Evolutionary conservation across 345 rosid genomes (phyloP).

Genomic region (Eutrema heterophyllum): DNA sequence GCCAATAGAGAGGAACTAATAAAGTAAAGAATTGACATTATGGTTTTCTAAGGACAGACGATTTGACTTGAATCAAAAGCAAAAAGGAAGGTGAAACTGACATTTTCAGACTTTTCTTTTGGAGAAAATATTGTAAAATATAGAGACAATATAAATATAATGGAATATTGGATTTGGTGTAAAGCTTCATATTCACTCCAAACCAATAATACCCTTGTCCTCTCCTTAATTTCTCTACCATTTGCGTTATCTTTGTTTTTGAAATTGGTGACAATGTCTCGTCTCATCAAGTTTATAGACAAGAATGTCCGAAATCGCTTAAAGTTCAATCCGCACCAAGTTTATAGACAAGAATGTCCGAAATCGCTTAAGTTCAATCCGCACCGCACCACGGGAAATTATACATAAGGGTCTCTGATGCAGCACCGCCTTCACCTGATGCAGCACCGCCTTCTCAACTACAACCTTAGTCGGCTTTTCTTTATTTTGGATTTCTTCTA

Average conservation of each 20-base stretch:
- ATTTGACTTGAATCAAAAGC: slow-evolving; percentile 32
- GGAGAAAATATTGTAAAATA: neutral
- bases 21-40: slow-evolving; percentile 1
- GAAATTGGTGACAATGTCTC: too few species aligned
- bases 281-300: too few species aligned
- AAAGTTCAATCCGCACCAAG: too few species aligned
- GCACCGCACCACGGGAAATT: too few species aligned
- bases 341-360: too few species aligned
- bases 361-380: too few species aligned
- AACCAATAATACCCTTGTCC: neutral
- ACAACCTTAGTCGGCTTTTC: too few species aligned
- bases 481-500: too few species aligned
- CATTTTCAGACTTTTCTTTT: slow-evolving; percentile 8
- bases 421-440: too few species aligned
- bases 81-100: slow-evolving; percentile 38
- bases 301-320: too few species aligned
- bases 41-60: neutral
- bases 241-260: slow-evolving; percentile 1
- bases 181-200: slow-evolving; percentile 29
- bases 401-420: too few species aligned
- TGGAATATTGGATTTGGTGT: slow-evolving; percentile 21
- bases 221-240: slow-evolving; percentile 18
- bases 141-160: neutral
- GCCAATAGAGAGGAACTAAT: neutral
- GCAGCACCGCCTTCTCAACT: too few species aligned